A percentile compares a stretch with the other conserved stretches of the same genome.
These are phyloP conservation scores for Davidsoniella eucalypti DNA, from an alignment of 2,329 filamentous ascomycete genomes.

Conservation along the genomic window DNA sequence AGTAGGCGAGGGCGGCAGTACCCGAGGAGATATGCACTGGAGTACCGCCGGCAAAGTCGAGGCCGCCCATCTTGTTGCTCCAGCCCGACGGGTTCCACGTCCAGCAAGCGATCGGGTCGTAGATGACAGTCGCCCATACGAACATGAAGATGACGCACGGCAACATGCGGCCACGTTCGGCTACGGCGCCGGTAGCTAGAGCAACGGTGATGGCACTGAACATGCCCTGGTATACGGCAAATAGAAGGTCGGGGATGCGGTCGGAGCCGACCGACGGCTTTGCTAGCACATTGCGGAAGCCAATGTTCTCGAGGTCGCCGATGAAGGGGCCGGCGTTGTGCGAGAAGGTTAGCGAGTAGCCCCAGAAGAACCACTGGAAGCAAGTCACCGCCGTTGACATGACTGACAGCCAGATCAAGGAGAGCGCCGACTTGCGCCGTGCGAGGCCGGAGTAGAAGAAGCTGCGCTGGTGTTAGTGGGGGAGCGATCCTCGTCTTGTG, in stretches of 20 bases:
- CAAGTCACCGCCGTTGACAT: slow-evolving; percentile 39
- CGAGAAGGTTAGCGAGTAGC: slow-evolving; percentile 72
- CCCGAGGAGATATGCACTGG: slow-evolving; percentile 62
- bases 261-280: slow-evolving; percentile 36
- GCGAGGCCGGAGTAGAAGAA: slow-evolving; percentile 92
- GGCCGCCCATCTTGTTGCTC: slow-evolving; percentile 49
- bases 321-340: slow-evolving; percentile 50
- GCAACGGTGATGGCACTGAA: slow-evolving; percentile 46
- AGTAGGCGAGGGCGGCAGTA: slow-evolving; percentile 55
- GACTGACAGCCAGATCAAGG: slow-evolving; percentile 71
- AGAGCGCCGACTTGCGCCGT: slow-evolving; percentile 73
- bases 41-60: slow-evolving; percentile 61
- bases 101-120: slow-evolving; percentile 60
- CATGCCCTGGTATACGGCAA: slow-evolving; percentile 78
- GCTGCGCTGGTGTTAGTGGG: neutral
- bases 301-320: slow-evolving; percentile 66
- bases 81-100: slow-evolving; percentile 63
- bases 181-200: slow-evolving; percentile 42
- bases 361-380: slow-evolving; percentile 96
- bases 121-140: slow-evolving; percentile 54
- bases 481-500: too few species aligned
- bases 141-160: slow-evolving; percentile 52
- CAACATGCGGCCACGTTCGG: slow-evolving; percentile 44
- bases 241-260: slow-evolving; percentile 65
- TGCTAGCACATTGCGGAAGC: slow-evolving; percentile 60